Conservation (phyloP, 768 basidiomycete genomes). For the Collybiopsis luxurians region DNA sequence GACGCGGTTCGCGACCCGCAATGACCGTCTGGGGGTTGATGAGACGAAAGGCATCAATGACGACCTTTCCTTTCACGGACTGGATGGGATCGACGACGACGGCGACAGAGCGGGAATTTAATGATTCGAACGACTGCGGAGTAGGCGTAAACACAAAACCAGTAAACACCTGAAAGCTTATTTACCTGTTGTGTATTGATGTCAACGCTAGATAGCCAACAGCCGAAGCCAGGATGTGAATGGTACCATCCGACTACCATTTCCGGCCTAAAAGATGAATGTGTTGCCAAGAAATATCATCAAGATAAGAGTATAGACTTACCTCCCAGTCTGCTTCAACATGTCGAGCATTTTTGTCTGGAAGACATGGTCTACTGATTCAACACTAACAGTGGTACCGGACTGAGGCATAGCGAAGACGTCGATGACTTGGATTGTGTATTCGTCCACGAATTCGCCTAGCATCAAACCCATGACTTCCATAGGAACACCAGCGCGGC, state of each 20-base stretch:
- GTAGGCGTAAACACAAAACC: neutral
- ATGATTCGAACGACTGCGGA: constrained; percentile 90
- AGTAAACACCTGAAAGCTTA: constrained; percentile 13
- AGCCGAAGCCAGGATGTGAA: constrained; percentile 99
- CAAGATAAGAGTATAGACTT: constrained; percentile 24
- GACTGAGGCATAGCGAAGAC: constrained; percentile 99
- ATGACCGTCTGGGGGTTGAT: constrained; percentile 91
- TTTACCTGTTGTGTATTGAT: constrained; percentile 96
- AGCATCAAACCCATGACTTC: constrained; percentile 99
- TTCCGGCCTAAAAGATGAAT: constrained; percentile 64
- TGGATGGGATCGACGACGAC: constrained; percentile 99
- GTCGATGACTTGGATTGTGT: constrained; percentile 91
- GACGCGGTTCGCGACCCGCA: constrained; percentile 90
- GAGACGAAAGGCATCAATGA: constrained; percentile 97
- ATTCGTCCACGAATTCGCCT: constrained; percentile 98
- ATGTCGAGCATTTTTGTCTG: constrained; percentile 98
- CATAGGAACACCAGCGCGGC: constrained; percentile 97
- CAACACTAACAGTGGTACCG: constrained; percentile 95
- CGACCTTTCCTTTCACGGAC: constrained; percentile 98
- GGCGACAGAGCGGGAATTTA: constrained; percentile 90
- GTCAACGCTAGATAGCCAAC: constrained; percentile 98
- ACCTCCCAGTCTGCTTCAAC: constrained; percentile 99
- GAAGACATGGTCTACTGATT: constrained; percentile 98
- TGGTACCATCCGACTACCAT: constrained; percentile 99
- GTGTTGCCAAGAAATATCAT: constrained; percentile 7